Base-by-base conservation (phyloP, 2,329 filamentous ascomycete genomes). In the Colletotrichum sp. region DNA sequence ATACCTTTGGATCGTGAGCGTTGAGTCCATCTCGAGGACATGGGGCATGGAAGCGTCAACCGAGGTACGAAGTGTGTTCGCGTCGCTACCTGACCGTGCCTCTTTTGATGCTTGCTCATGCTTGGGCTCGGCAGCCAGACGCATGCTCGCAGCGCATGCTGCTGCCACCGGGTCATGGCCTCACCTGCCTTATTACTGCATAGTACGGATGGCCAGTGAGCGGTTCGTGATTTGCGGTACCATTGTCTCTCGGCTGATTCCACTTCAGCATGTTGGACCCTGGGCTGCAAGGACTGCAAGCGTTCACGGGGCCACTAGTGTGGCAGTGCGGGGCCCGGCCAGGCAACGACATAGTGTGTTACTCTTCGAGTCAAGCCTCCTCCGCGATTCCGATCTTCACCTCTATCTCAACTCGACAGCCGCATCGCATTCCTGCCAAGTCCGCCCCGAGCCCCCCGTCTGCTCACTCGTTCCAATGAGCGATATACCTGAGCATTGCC, bases 301-400 rank as follows among this genome's bases (percentile, higher is more conserved):
- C 74, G 71, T 76, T 66, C 74, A 76, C 65, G 74, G 64, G 71
- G 58, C 52, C 74, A 70, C 66, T 71, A 75, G 66, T 75, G 74
- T 75, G 74, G 74, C 74, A 76, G 74, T 76, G 74, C 66, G 74
- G 73, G 70, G 70, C 71, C 66, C 55, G 55, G 26, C 21, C 58
- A 76, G 74, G 74, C 74, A 76, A 71, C 74, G 71, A 76, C 48
- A 70, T 73, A 36, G n/a, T 48, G 43, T 48, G 43, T 48, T 28
- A 64, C 32, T 61, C 48, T 70, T 70, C 71, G 43, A 76, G 70
- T 76, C 70, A 76, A 73, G 71, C 74, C 74, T 75, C 43, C 66
- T 75, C 74, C 74, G 71, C 74, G 71, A 75, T 76, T 75, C 66
- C 70, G 71, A 76, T 76, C 74, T 76, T 75, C 71, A 76, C 64